Conservation (phyloP, 805 yeast species). For the Kurtzmaniella cleridarum region DNA sequence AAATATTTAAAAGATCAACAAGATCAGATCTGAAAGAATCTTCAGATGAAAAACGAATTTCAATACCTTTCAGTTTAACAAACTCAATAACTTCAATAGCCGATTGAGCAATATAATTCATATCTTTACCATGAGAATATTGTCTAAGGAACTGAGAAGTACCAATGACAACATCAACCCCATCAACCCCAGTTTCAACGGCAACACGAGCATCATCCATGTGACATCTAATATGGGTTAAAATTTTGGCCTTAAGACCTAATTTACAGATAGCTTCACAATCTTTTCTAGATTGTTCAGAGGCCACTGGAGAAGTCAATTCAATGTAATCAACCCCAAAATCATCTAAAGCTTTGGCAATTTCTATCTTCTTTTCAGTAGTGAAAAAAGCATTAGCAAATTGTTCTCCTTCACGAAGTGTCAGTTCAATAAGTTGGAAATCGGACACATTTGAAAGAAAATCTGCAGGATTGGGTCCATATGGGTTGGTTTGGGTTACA, state of each 20-base stretch:
- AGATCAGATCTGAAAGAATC: slow-evolving; percentile 96
- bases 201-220: slow-evolving; percentile 98
- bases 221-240: slow-evolving; percentile 96
- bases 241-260: slow-evolving; percentile 90
- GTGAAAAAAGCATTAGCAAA: slow-evolving; percentile 95
- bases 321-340: slow-evolving; percentile 98
- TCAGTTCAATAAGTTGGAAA: slow-evolving; percentile 90
- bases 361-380: slow-evolving; percentile 92
- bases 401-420: slow-evolving; percentile 97
- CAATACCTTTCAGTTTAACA: slow-evolving; percentile 94
- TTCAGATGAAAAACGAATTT: slow-evolving; percentile 94
- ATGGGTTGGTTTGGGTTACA: slow-evolving; percentile 53
- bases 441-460: slow-evolving; percentile 81
- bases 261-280: slow-evolving; percentile 98
- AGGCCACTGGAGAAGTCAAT: slow-evolving; percentile 95
- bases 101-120: slow-evolving; percentile 93
- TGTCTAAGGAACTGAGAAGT: slow-evolving; percentile 93
- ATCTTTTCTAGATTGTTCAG: slow-evolving; percentile 86
- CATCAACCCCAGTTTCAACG: slow-evolving; percentile 97
- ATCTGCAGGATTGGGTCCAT: slow-evolving; percentile 94
- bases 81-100: slow-evolving; percentile 97
- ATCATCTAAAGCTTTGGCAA: slow-evolving; percentile 94
- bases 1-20: slow-evolving; percentile 90
- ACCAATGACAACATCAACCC: slow-evolving; percentile 97
- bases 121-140: slow-evolving; percentile 96